Evolutionary conservation across 1,284 basidiomycete genomes (phyloP).

Genomic region (Sanghuangporus sanghuang): DNA sequence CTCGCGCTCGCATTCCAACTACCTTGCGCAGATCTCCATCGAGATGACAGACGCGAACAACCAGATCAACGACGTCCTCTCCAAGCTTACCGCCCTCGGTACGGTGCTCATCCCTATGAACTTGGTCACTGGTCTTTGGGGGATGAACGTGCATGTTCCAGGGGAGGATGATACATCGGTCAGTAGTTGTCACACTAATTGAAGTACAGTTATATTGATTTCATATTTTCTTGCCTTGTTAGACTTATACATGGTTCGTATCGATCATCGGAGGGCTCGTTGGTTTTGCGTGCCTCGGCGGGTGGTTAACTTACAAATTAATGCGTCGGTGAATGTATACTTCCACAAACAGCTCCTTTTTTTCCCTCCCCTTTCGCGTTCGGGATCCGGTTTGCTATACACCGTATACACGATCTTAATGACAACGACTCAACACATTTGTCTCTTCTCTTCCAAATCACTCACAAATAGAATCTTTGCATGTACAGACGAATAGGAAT

Average conservation of each 20-base stretch:
- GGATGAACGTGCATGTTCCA: slow-evolving; percentile 91
- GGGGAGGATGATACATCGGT: slow-evolving; percentile 58
- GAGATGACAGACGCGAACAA: slow-evolving; percentile 99
- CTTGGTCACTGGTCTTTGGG: slow-evolving; percentile 86
- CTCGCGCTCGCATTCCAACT: slow-evolving; percentile 98
- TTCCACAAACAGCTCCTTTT: background rate
- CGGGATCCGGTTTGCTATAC: background rate
- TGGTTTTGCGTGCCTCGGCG: slow-evolving; percentile 76
- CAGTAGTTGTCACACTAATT: slow-evolving; percentile 18
- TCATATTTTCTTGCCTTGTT: background rate
- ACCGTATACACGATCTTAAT: background rate
- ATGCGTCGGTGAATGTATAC: slow-evolving; percentile 33
- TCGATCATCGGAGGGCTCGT: slow-evolving; percentile 78
- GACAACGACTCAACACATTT: background rate
- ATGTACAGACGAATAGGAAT: too few species aligned
- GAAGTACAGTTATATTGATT: slow-evolving; percentile 1
- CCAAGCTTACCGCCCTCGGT: slow-evolving; percentile 97
- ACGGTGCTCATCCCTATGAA: slow-evolving; percentile 98
- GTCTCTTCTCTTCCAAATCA: background rate
- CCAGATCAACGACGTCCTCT: slow-evolving; percentile 98
- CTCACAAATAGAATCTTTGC: too few species aligned
- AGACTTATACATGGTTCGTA: slow-evolving; percentile 74
- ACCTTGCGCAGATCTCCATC: slow-evolving; percentile 96
- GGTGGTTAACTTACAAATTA: slow-evolving; percentile 77
- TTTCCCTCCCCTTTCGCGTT: background rate